Percentiles rank a stretch among this genome's conserved stretches.
Evolutionary conservation across 1,284 basidiomycete genomes (phyloP).

Genomic region (Ustilago nuda): DNA sequence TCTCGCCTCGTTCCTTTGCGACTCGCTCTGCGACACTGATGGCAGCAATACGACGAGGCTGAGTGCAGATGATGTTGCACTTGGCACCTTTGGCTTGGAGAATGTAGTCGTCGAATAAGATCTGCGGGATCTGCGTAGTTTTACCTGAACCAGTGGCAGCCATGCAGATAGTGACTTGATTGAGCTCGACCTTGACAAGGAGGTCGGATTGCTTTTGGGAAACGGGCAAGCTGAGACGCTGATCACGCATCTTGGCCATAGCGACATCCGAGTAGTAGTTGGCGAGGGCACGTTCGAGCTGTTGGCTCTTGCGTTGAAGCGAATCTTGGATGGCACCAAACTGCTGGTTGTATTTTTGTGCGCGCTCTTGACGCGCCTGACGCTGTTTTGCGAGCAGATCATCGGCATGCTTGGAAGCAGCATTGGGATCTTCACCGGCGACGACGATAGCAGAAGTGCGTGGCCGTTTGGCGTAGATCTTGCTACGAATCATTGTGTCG

Average conservation of each 20-base stretch:
- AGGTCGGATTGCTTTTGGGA: constrained; percentile 62
- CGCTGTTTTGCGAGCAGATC: constrained; percentile 49
- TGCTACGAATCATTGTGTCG: constrained; percentile 74
- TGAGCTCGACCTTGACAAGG: constrained; percentile 76
- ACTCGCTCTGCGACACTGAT: constrained; percentile 93
- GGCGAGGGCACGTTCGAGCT: constrained; percentile 74
- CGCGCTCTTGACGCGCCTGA: constrained; percentile 38
- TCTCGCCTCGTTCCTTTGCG: constrained; percentile 86
- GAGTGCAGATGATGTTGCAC: constrained; percentile 94
- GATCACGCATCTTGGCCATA: constrained; percentile 77
- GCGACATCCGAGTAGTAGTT: constrained; percentile 77
- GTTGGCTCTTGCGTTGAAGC: constrained; percentile 75
- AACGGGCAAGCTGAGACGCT: constrained; percentile 80
- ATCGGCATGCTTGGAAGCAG: constrained; percentile 63
- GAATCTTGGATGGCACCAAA: constrained; percentile 58
- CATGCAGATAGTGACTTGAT: constrained; percentile 92
- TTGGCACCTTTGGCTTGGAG: constrained; percentile 80
- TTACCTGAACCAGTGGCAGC: constrained; percentile 96
- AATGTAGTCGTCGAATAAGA: constrained; percentile 88
- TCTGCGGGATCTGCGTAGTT: constrained; percentile 93
- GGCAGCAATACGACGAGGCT: constrained; percentile 90
- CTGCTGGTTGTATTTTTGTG: constrained; percentile 37
- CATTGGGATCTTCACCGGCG: constrained; percentile 43
- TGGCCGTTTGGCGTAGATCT: constrained; percentile 66
- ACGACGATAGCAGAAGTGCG: constrained; percentile 38